A percentile compares a stretch with the other conserved stretches of the same genome.
Evolutionary conservation across 768 basidiomycete genomes (phyloP).

Genomic region (Pisolithus microcarpus): DNA sequence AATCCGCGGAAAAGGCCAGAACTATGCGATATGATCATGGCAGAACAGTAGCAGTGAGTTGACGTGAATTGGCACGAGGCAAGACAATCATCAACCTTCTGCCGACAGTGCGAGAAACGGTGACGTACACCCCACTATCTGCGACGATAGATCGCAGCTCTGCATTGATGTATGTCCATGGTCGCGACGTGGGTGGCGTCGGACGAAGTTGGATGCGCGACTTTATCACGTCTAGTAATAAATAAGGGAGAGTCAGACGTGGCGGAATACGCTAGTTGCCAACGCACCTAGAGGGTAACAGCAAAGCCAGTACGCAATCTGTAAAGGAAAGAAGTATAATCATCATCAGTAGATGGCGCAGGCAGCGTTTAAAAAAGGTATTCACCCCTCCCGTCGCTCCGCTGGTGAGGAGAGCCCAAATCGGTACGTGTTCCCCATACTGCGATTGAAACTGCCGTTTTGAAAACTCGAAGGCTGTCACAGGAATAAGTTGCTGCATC

Average conservation of each 20-base stretch:
- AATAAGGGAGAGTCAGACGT: background rate
- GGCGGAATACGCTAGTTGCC: background rate
- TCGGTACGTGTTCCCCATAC: slow-evolving; percentile 65
- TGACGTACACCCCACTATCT: slow-evolving; percentile 67
- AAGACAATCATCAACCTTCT: background rate
- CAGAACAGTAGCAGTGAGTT: background rate
- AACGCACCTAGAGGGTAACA: slow-evolving; percentile 77
- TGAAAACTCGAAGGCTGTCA: slow-evolving; percentile 76
- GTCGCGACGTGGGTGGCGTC: slow-evolving; percentile 66
- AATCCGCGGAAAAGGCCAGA: slow-evolving; percentile 66
- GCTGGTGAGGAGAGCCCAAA: slow-evolving; percentile 79
- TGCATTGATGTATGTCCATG: slow-evolving; percentile 65
- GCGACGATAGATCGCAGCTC: slow-evolving; percentile 62
- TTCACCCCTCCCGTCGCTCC: slow-evolving; percentile 79
- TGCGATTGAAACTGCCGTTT: slow-evolving; percentile 65
- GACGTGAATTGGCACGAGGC: background rate
- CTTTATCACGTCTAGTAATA: slow-evolving; percentile 72
- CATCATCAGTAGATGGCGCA: background rate
- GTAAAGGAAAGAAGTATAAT: background rate
- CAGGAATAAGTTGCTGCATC: background rate
- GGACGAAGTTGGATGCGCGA: slow-evolving; percentile 78
- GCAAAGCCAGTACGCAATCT: slow-evolving; percentile 90
- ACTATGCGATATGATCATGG: slow-evolving; percentile 15
- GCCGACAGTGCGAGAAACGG: background rate
- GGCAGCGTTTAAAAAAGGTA: background rate